Evolutionary conservation across 2,329 filamentous ascomycete species (phyloP).

Genomic region (Hypoxylon sp.): DNA sequence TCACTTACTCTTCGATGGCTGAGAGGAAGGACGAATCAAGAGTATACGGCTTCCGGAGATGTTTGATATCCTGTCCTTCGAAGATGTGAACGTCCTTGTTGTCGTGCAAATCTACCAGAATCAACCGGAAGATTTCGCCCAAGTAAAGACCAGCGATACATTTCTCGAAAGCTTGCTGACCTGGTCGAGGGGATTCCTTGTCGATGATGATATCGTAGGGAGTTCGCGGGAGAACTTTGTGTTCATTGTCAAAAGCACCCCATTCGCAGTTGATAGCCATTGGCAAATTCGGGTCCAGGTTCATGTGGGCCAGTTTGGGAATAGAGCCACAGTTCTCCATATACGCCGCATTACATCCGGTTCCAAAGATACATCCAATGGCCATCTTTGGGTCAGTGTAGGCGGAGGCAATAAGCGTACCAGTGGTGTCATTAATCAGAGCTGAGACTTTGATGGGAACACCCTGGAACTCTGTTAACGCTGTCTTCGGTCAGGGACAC

Average conservation of each 20-base stretch:
- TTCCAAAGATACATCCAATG: constrained; percentile 98
- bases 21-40: constrained; percentile 95
- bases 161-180: constrained; percentile 97
- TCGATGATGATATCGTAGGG: constrained; percentile 90
- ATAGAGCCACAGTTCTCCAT: constrained; percentile 94
- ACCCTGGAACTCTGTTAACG: constrained; percentile 65
- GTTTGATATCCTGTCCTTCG: constrained; percentile 82
- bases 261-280: constrained; percentile 99
- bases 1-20: constrained; percentile 84
- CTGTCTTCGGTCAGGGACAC: not conserved
- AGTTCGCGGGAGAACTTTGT: constrained; percentile 87
- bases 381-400: constrained; percentile 96
- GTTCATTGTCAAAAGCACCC: constrained; percentile 96
- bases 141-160: constrained; percentile 97
- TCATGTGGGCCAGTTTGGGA: constrained; percentile 93
- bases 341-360: constrained; percentile 97
- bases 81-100: constrained; percentile 83
- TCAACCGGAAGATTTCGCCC: constrained; percentile 92
- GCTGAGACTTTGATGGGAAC: constrained; percentile 94
- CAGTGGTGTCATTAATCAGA: constrained; percentile 97
- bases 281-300: constrained; percentile 84
- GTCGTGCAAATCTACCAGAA: constrained; percentile 87
- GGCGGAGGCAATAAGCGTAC: constrained; percentile 94
- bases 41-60: constrained; percentile 87
- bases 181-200: constrained; percentile 90